Base-by-base conservation (phyloP, 352 stramenopile species). In the Peronospora destructor region DNA sequence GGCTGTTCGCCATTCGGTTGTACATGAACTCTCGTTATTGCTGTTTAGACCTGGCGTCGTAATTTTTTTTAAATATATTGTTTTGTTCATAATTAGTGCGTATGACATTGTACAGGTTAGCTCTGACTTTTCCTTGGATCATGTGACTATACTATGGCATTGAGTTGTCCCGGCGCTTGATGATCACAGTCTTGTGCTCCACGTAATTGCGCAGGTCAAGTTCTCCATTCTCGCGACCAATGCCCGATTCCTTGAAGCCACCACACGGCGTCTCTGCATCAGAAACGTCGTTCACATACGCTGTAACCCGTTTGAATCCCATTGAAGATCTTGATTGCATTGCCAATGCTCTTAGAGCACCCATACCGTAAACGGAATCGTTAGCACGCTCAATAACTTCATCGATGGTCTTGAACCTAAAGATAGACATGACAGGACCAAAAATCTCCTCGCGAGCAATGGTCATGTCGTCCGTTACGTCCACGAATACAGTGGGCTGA, bases 391-490 rank as follows among this genome's bases (percentile, higher is more conserved):
- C 19, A 41, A 97, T 87, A 12, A 91, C 86, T 46, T 97, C 88
- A 35, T 95, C 81, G 28, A 95, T 68, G 17, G 69, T 87, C 58
- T 88, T 83, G 59, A 96, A 97, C 56, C 90, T 89, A 45, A 96
- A 59, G 28, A 97, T 85, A 4, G 51, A 69, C 70, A 96, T 87
- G 17, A 97, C 82, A 2, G 86, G 87, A n/a, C 91, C 89, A 58
- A 97, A 97, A 42, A 97, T 90, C 68, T 97, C 90, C 49, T 97
- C 85, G 37, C 80, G 69, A 16, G 82, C 85, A 52, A 97, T 96
- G 16, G 62, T 87, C 78, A 94, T 94, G 66, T 91, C 70, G 58
- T 84, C 79, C 38, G 52, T 72, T 17, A 87, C 68, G 29, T 88
- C 76, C 1, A 64, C 84, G 21, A 99, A 77, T 34, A 98, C 79